phyloP scores from a whole-genome alignment of 2,329 filamentous ascomycete species.

The Diaporthe citri region DNA sequence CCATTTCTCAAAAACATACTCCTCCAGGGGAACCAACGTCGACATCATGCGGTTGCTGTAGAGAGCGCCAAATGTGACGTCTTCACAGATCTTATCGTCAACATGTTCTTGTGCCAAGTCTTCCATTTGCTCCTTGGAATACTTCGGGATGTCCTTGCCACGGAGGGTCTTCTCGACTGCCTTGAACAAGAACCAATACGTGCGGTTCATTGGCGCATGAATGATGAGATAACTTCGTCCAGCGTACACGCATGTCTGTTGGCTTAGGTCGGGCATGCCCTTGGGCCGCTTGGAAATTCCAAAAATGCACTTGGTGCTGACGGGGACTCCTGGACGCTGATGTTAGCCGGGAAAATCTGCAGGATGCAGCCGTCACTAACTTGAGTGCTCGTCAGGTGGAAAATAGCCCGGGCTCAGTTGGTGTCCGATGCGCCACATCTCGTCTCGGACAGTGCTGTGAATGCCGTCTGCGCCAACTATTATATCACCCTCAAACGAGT shows the following conservation, averaged over 20 bases:
- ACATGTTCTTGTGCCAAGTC: slow-evolving; percentile 31
- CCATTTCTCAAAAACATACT: slow-evolving; percentile 51
- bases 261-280: not conserved
- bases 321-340: not conserved
- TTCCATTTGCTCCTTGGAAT: slow-evolving; percentile 35
- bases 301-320: slow-evolving; percentile 35
- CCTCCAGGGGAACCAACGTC: slow-evolving; percentile 50
- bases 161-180: slow-evolving; percentile 30
- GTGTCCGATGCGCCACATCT: slow-evolving; percentile 42
- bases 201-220: slow-evolving; percentile 35
- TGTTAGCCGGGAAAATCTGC: slow-evolving; percentile 35
- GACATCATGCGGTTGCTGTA: slow-evolving; percentile 38
- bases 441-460: slow-evolving; percentile 33
- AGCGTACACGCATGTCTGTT: not conserved
- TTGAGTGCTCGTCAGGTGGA: not conserved
- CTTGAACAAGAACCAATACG: slow-evolving; percentile 42
- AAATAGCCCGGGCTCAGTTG: not conserved
- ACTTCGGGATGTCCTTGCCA: slow-evolving; percentile 37
- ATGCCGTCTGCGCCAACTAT: slow-evolving; percentile 40
- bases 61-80: slow-evolving; percentile 36
- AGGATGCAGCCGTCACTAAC: slow-evolving; percentile 4
- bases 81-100: slow-evolving; percentile 31
- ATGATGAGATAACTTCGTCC: slow-evolving; percentile 33
- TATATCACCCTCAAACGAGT: slow-evolving; percentile 37
- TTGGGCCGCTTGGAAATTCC: slow-evolving; percentile 16